Evolutionary conservation across 257 asterid genomes (phyloP).

Genomic region (Gentiana dahurica): DNA sequence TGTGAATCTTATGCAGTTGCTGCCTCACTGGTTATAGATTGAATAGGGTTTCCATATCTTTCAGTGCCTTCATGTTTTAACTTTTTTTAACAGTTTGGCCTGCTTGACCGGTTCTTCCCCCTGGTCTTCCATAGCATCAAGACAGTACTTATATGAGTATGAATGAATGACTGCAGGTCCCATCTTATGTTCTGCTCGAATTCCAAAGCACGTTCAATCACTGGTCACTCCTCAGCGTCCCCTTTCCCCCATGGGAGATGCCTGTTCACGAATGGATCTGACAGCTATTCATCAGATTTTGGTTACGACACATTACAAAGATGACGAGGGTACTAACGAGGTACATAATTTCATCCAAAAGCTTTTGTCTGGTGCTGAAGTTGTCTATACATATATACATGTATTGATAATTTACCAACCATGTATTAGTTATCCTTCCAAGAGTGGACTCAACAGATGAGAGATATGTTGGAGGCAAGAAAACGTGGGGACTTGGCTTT

Average conservation of each 20-base stretch:
- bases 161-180: constrained; percentile 33
- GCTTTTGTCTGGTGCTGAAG: no score
- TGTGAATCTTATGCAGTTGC: no score
- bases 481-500: constrained; percentile 92
- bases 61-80: no score
- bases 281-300: constrained; percentile 89
- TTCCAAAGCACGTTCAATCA: constrained; percentile 59
- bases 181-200: constrained; percentile 77
- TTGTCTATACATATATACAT: not conserved
- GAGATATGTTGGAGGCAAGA: constrained; percentile 88
- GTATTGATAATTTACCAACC: not conserved
- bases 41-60: no score
- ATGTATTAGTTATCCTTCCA: constrained; percentile 67
- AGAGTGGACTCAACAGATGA: constrained; percentile 97
- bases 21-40: no score
- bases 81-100: no score
- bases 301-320: constrained; percentile 85
- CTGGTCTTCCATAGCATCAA: no score
- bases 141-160: no score
- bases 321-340: constrained; percentile 85
- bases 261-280: constrained; percentile 88
- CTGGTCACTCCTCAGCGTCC: constrained; percentile 73
- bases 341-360: constrained; percentile 16
- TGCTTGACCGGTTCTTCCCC: no score
- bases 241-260: constrained; percentile 89